Base-by-base conservation (phyloP, 2,329 filamentous ascomycete genomes). In the Alternaria sp. region DNA sequence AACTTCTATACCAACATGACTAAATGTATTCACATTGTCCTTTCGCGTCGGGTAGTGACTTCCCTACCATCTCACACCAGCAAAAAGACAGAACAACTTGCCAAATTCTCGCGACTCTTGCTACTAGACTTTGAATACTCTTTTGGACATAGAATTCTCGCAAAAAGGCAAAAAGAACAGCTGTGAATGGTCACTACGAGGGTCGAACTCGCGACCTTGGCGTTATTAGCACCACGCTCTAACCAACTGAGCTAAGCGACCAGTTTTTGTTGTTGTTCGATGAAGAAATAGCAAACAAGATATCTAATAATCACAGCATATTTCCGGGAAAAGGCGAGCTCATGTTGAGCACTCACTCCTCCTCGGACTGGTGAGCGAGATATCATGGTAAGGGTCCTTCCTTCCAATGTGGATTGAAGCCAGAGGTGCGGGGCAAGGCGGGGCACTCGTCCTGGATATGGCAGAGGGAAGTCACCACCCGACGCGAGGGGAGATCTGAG, bases 131-230 rank as follows among this genome's bases (percentile, higher is more conserved):
- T 15, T 32, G 30, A 15, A 32, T 32, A 15, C 30, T 32, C 30
- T 32, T 32, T 32, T 32, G 30, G 30, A 32, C 30, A 32, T 32
- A 15, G 30, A 15, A 15, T 15, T 4, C 13, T 32, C 12, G 7
- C 13, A 32, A 7, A 53, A 62, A 6, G 25, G 25, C 45, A 60
- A 57, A 67, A 51, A 17, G 36, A 12, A 53, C n/a, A n/a, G n/a
- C n/a, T n/a, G n/a, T n/a, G n/a, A 1, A 57, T 67, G 65, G 65
- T 67, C 65, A 67, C 58, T 67, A 62, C 57, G 65, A 61, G 65
- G 65, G 62, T 67, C 62, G 62, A 65, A 67, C 65, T 62, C 64
- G 61, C 58, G 61, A 36, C 32, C 32, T 36, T 36, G 32, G 32
- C 32, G 32, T 36, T 36, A 36, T 36, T 36, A 36, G 32, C 32